These are phyloP conservation scores for Lenwebbia sp. DNA, from an alignment of 345 rosid species.

Conservation along the genomic window DNA sequence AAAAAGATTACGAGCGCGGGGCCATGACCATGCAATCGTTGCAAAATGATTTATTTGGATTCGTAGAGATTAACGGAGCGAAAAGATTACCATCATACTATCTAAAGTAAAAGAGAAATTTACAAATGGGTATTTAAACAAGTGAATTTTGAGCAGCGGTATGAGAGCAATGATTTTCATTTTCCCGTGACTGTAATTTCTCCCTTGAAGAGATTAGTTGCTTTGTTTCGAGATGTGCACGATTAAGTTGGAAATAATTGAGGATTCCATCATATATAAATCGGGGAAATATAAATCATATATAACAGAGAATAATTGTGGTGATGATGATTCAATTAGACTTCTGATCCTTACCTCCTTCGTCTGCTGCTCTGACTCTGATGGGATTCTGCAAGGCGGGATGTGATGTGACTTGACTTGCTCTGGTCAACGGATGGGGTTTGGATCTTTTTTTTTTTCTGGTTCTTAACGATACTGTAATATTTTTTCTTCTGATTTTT, in stretches of 20 bases:
- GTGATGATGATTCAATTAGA: neutral
- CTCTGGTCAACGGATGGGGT: neutral
- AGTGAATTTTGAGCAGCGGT: neutral
- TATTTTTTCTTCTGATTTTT: too few relatives aligned
- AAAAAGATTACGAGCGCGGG: neutral
- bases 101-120: neutral
- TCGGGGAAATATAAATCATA: neutral
- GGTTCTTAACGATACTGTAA: too few relatives aligned
- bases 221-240: neutral
- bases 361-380: neutral
- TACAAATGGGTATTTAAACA: neutral
- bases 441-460: neutral
- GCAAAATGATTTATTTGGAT: neutral
- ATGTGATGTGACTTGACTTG: neutral
- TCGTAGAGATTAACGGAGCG: accelerated
- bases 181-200: neutral
- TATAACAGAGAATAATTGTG: neutral
- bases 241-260: neutral
- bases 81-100: accelerated
- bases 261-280: neutral
- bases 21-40: too few relatives aligned
- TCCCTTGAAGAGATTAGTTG: neutral
- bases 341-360: neutral
- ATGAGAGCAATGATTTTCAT: neutral
- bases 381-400: neutral